These are phyloP conservation scores for Arachnomyces sp. DNA, from an alignment of 2,329 filamentous ascomycete species.

Conservation along the genomic window DNA sequence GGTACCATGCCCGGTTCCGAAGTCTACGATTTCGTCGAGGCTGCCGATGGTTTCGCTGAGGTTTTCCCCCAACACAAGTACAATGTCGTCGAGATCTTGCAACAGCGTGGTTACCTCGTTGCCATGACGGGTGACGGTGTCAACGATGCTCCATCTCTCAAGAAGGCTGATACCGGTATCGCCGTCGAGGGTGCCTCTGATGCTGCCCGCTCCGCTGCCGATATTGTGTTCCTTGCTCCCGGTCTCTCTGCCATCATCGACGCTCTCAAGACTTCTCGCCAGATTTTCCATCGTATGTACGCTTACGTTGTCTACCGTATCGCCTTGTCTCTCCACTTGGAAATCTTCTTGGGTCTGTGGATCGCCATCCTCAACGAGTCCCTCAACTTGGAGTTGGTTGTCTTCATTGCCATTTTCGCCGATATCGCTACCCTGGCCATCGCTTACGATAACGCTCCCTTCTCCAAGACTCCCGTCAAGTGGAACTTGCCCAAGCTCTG, in stretches of 20 bases:
- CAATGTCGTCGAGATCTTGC: conserved; percentile 85
- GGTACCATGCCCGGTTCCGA: conserved; percentile 91
- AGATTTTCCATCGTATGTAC: conserved; percentile 97
- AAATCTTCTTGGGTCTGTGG: conserved; percentile 87
- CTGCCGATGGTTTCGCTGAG: conserved; percentile 89
- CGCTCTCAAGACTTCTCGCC: conserved; percentile 82
- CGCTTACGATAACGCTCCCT: conserved; percentile 87
- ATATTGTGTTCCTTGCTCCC: conserved; percentile 88
- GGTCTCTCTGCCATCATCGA: conserved; percentile 90
- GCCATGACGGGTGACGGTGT: conserved; percentile 96
- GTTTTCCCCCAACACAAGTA: conserved; percentile 96
- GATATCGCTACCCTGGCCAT: conserved; percentile 89
- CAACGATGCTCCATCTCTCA: conserved; percentile 85
- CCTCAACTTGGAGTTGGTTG: conserved; percentile 77
- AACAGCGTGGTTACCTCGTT: conserved; percentile 87
- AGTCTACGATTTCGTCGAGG: conserved; percentile 92
- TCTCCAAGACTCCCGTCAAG: conserved; percentile 78
- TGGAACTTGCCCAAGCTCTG: conserved; percentile 93
- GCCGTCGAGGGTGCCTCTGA: conserved; percentile 88
- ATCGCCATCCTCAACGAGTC: conserved; percentile 79
- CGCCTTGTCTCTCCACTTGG: conserved; percentile 80
- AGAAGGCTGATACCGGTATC: conserved; percentile 95
- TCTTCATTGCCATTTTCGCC: conserved; percentile 92
- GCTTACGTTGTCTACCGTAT: conserved; percentile 95
- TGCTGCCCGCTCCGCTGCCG: conserved; percentile 80